A percentile compares a stretch with the other conserved stretches of the same genome.
Evolutionary conservation across 345 rosid species (phyloP).

Genomic region (Eucalyptus cloeziana): DNA sequence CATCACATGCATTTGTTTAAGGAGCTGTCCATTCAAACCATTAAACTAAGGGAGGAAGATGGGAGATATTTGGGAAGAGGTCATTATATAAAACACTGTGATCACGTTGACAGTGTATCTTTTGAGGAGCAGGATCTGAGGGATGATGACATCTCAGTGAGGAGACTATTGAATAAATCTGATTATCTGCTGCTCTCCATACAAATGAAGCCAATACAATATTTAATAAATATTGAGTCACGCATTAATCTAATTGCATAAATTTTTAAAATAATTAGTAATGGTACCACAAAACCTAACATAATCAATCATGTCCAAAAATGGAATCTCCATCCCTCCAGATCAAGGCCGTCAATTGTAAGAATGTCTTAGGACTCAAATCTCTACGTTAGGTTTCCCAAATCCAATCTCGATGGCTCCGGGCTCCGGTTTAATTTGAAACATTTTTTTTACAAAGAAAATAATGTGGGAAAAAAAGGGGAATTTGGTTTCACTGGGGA

Average conservation of each 20-base stretch:
- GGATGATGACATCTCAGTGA: neutral
- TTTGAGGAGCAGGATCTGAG: neutral
- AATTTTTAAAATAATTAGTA: fast-evolving
- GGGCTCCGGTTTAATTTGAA: neutral
- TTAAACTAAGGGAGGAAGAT: neutral
- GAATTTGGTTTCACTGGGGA: neutral
- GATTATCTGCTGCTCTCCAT: neutral
- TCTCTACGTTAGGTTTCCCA: neutral
- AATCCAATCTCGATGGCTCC: neutral
- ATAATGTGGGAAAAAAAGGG: neutral
- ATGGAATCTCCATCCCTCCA: neutral
- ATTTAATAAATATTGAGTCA: too few relatives aligned
- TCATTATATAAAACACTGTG: neutral
- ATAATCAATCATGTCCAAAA: neutral
- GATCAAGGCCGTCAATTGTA: too few relatives aligned
- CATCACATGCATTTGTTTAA: neutral
- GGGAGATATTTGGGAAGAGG: neutral
- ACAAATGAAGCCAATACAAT: neutral
- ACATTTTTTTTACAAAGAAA: neutral
- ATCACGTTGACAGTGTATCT: neutral
- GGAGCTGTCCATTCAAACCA: neutral
- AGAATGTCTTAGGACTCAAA: neutral
- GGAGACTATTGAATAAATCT: neutral
- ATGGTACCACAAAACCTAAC: fast-evolving
- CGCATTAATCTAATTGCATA: too few relatives aligned